Conservation (phyloP, 1,284 basidiomycete genomes). For the Puccinia horiana region DNA sequence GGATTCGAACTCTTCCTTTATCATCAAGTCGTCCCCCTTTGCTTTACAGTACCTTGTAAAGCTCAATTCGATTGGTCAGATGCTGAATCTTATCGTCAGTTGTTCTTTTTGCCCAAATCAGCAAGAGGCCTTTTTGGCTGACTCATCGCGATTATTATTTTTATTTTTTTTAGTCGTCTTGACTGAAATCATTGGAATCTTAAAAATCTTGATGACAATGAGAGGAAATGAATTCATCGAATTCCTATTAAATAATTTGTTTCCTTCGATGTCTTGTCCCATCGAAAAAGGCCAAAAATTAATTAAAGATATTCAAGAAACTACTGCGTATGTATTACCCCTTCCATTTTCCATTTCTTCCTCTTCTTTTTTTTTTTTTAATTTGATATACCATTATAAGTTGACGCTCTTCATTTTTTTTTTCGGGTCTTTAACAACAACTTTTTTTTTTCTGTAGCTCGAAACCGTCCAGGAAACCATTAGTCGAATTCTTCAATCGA, state of each 20-base stretch:
- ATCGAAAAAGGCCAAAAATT: slow-evolving; percentile 65
- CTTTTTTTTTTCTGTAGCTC: background rate
- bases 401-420: background rate
- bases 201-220: slow-evolving; percentile 75
- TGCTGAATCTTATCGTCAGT: slow-evolving; percentile 66
- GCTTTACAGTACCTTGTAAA: slow-evolving; percentile 78
- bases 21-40: slow-evolving; percentile 77
- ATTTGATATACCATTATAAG: background rate
- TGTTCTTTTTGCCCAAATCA: background rate
- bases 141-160: too few relatives aligned
- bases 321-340: slow-evolving; percentile 34
- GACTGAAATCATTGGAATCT: slow-evolving; percentile 78
- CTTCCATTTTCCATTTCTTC: too few relatives aligned
- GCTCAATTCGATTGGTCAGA: slow-evolving; percentile 84
- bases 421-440: background rate
- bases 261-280: slow-evolving; percentile 87
- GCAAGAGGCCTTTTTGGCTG: background rate
- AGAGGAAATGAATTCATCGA: slow-evolving; percentile 81
- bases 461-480: slow-evolving; percentile 40
- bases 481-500: slow-evolving; percentile 46
- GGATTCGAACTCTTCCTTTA: slow-evolving; percentile 94
- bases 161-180: slow-evolving; percentile 67
- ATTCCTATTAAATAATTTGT: slow-evolving; percentile 76
- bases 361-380: background rate
- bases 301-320: slow-evolving; percentile 35